Conservation (phyloP, 345 rosid genomes). For the Geranium rotundifolium region DNA sequence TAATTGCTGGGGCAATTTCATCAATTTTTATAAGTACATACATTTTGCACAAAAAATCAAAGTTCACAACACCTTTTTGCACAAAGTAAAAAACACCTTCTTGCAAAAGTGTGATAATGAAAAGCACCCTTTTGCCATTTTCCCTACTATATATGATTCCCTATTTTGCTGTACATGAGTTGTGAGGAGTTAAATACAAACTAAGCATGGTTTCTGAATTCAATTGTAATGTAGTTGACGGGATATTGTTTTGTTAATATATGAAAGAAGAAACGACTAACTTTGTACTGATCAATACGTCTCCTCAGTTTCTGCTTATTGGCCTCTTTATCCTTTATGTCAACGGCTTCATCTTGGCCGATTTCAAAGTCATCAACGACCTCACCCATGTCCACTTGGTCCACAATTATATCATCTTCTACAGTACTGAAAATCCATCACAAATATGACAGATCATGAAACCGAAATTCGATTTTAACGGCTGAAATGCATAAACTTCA, state of each 20-base stretch:
- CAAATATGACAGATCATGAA: not conserved
- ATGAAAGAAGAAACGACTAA: conserved; percentile 12
- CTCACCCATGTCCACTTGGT: conserved; percentile 68
- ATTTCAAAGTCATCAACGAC: conserved; percentile 79
- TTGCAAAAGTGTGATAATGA: no score
- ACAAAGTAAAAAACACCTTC: no score
- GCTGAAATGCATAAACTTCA: not conserved
- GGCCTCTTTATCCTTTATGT: conserved; percentile 73
- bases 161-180: no score
- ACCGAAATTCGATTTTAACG: not conserved
- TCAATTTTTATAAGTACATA: no score
- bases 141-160: no score
- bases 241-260: not conserved
- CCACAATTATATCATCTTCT: conserved; percentile 85
- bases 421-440: conserved; percentile 37
- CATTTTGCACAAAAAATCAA: no score
- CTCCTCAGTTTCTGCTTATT: conserved; percentile 70
- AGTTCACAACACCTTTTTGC: no score
- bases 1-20: no score
- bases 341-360: conserved; percentile 83
- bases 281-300: conserved; percentile 70
- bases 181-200: no score
- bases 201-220: no score
- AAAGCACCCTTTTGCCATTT: no score
- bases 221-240: no score